phyloP scores from a whole-genome alignment of 225 moss, liverwort and hornwort genomes.

The Bryum argenteum region DNA sequence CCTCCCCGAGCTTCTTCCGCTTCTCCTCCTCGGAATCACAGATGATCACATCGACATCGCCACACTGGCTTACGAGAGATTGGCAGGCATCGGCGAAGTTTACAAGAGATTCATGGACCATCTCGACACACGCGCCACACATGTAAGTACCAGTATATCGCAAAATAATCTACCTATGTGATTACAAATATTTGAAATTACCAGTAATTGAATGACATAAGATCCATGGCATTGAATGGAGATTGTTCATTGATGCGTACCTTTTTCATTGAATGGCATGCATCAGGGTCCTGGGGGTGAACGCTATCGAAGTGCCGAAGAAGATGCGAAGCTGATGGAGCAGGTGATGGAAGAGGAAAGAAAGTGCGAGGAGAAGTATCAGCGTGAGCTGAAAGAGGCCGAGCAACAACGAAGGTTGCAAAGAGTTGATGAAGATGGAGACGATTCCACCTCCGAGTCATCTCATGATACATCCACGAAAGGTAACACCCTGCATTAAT shows the following conservation, averaged over 20 bases:
- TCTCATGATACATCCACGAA: neutral
- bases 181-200: too few species aligned
- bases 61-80: slow-evolving; percentile 50
- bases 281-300: slow-evolving; percentile 27
- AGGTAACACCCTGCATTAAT: neutral
- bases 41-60: slow-evolving; percentile 74
- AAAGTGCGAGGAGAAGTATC: slow-evolving; percentile 50
- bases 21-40: slow-evolving; percentile 77
- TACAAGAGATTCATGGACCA: slow-evolving; percentile 55
- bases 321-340: slow-evolving; percentile 46
- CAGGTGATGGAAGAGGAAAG: slow-evolving; percentile 48
- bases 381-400: slow-evolving; percentile 39
- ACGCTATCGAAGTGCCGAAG: slow-evolving; percentile 30
- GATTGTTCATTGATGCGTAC: too few species aligned
- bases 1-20: slow-evolving; percentile 67
- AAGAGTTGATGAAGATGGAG: neutral
- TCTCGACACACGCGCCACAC: slow-evolving; percentile 44
- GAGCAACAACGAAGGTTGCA: slow-evolving; percentile 27
- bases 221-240: too few species aligned
- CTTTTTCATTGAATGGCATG: slow-evolving; percentile 7
- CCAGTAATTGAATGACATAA: too few species aligned
- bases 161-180: too few species aligned
- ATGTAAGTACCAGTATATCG: slow-evolving; percentile 37
- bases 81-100: slow-evolving; percentile 68
- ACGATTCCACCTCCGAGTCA: neutral